Percentiles rank a stretch among this genome's conserved stretches.
Evolutionary conservation across 257 asterid species (phyloP).

Genomic region (Verbascum thapsus): DNA sequence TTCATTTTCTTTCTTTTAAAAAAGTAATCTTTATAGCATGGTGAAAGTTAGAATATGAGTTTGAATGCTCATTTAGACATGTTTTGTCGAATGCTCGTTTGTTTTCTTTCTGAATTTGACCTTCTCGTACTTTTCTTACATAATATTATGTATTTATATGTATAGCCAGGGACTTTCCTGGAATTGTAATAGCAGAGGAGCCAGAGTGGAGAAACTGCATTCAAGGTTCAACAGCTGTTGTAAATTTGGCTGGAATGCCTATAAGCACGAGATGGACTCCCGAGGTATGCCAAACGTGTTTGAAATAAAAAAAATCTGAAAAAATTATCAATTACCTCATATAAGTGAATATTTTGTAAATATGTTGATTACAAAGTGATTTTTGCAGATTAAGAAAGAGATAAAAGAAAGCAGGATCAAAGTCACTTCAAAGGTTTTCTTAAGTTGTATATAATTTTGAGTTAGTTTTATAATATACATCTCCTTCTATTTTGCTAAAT

Average conservation of each 20-base stretch:
- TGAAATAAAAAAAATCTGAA: no score
- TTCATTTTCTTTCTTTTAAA: not conserved
- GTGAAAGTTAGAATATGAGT: no score
- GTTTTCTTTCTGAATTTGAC: slow-evolving; percentile 12
- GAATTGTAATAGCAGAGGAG: slow-evolving; percentile 76
- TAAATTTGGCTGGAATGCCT: slow-evolving; percentile 91
- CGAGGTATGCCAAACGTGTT: no score
- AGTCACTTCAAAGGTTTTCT: slow-evolving; percentile 67
- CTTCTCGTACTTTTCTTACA: no score
- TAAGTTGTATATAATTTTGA: not conserved
- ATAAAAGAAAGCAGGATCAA: slow-evolving; percentile 85
- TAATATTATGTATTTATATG: no score
- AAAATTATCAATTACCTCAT: no score
- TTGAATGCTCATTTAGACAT: no score
- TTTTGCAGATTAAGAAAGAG: slow-evolving; percentile 83
- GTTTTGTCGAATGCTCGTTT: no score
- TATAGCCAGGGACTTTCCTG: slow-evolving; percentile 73
- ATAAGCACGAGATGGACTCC: slow-evolving; percentile 93
- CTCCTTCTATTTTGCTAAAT: not conserved
- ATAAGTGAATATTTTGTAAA: no score
- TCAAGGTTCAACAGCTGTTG: slow-evolving; percentile 88
- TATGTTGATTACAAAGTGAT: no score
- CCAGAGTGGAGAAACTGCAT: slow-evolving; percentile 78
- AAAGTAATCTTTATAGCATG: no score
- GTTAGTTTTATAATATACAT: not conserved